Base-by-base conservation (phyloP, 257 asterid species). In the Orobanche coerulescens region DNA sequence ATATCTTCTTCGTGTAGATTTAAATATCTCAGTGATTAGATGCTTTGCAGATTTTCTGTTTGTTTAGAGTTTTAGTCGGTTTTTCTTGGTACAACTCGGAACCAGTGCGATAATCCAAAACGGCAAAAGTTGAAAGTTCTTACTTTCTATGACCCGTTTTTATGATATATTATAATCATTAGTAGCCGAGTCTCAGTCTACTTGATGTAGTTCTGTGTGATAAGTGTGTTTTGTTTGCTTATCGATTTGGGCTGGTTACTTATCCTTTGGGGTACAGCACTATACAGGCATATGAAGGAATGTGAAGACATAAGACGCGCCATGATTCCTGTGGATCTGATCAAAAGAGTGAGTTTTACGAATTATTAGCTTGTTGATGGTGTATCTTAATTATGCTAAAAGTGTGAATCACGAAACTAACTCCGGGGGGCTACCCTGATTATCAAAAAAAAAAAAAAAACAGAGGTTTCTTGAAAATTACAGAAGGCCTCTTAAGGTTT, bases 271-370 rank as follows among this genome's bases (percentile, higher is more conserved):
- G n/a, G 7, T 59, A 58, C 96, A 92, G 97, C 76, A 74, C 65
- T 83, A 33, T 51, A 65, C 66, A 65, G 80, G 65, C 75, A 82
- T 50, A 69, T 85, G 37, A 81, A 68, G 80, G 98, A 85, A 75
- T 86, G 95, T 31, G 95, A 81, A 74, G 94, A 82, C 66, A 78
- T 88, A 50, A 84, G 97, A 0, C 91, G 81, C 9, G 54, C 79
- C 42, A 74, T 88, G 91, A 69, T 88, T 51, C 98, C 98, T 23
- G 73, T 79, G 65, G 87, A 92, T 67, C 89, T 92, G 58, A 88
- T 92, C 64, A 77, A 49, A 78, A 92, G 98, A 71, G 98, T 87
- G 65, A 31, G 95, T 24, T 16, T 12, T 11, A 36, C 9, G 13
- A 36, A 31, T 22, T 54, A n/a, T 42, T 2, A 23, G 36, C 19